A percentile compares a stretch with the other conserved stretches of the same genome.
phyloP scores from a whole-genome alignment of 2,329 filamentous ascomycete genomes.

The Akanthomyces muscarius region DNA sequence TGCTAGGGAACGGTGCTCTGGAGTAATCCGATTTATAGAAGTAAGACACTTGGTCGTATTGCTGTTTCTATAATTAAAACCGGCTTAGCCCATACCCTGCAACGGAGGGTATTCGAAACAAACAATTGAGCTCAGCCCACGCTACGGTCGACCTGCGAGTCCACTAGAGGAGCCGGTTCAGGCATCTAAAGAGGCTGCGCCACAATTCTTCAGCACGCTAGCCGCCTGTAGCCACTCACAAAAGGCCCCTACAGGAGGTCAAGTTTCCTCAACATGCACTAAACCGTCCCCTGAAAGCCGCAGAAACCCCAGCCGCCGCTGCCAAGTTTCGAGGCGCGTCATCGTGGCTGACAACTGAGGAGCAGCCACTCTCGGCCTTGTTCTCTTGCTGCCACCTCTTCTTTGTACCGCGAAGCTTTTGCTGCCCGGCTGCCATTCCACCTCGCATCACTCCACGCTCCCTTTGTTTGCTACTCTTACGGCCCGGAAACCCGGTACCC shows the following conservation, averaged over 20 bases:
- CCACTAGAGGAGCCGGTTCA: background rate
- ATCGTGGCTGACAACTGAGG: conserved; percentile 14
- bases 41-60: too few species aligned
- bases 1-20: too few species aligned
- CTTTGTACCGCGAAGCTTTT: conserved; percentile 7
- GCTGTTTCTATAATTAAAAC: too few species aligned
- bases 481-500: background rate
- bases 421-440: conserved; percentile 2
- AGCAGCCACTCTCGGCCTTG: conserved; percentile 7
- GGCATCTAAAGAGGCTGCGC: background rate
- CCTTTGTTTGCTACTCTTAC: background rate
- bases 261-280: background rate
- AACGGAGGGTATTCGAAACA: background rate
- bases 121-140: background rate
- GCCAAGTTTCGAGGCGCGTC: conserved; percentile 8
- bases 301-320: background rate
- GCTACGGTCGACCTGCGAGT: background rate
- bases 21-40: too few species aligned
- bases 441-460: background rate
- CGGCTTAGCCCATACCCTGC: too few species aligned
- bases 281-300: conserved; percentile 1
- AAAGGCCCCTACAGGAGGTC: too few species aligned
- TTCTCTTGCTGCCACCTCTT: background rate
- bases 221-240: background rate
- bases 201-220: conserved; percentile 5